Evolutionary conservation across 1,139 yeast species (phyloP).

Genomic region (Suhomyces taliae): DNA sequence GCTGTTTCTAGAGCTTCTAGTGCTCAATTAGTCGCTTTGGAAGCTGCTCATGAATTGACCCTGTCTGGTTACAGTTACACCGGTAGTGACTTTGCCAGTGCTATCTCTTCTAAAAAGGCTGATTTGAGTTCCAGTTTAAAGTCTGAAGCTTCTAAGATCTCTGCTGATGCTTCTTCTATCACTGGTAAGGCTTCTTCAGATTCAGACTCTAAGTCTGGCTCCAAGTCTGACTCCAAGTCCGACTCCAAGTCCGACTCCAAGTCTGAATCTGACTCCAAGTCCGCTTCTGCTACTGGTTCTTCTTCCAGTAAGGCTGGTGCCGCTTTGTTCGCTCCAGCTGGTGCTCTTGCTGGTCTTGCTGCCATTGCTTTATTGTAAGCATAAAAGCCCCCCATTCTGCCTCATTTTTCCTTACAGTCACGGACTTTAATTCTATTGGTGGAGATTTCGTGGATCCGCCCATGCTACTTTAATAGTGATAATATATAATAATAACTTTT

Average conservation of each 20-base stretch:
- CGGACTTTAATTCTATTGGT: neutral
- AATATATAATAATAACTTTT: no score
- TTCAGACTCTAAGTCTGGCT: neutral
- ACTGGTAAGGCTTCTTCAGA: neutral
- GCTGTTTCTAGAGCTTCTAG: neutral
- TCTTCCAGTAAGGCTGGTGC: constrained; percentile 11
- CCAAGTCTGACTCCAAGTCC: constrained; percentile 4
- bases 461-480: no score
- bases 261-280: constrained; percentile 1
- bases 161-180: neutral
- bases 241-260: constrained; percentile 5
- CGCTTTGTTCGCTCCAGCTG: constrained; percentile 14
- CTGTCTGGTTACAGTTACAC: neutral
- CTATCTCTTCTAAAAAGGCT: neutral
- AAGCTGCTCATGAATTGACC: neutral
- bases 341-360: constrained; percentile 18
- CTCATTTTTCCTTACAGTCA: neutral
- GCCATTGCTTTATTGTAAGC: constrained; percentile 17
- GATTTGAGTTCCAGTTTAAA: neutral
- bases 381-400: no score
- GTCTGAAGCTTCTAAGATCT: neutral
- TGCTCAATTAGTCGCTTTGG: neutral
- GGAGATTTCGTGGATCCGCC: neutral
- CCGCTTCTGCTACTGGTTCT: constrained; percentile 5
- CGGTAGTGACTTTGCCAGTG: neutral